Evolutionary conservation across 306 rosid species (phyloP).

Genomic region (Cucurbita ficifolia): DNA sequence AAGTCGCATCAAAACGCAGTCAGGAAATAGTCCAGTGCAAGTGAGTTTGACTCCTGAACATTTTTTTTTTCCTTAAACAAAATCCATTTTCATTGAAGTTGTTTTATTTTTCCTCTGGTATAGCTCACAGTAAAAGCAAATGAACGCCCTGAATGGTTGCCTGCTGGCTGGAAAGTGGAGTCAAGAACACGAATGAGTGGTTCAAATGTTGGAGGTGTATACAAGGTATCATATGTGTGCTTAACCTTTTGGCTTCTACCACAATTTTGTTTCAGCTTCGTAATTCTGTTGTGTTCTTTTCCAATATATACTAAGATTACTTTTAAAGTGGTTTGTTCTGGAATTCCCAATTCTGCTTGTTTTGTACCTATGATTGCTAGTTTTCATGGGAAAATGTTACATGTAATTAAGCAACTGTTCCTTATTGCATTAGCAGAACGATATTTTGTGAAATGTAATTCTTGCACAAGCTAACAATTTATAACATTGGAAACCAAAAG

Average conservation of each 20-base stretch:
- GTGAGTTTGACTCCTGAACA: slow-evolving; percentile 26
- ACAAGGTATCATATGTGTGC: slow-evolving; percentile 40
- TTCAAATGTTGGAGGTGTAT: slow-evolving; percentile 31
- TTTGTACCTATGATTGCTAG: background rate
- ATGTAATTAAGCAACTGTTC: background rate
- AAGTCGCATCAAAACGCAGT: slow-evolving; percentile 1
- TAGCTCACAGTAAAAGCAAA: slow-evolving; percentile 30
- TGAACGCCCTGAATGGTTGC: slow-evolving; percentile 74
- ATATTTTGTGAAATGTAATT: background rate
- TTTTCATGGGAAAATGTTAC: background rate
- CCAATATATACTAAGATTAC: background rate
- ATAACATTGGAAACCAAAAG: background rate
- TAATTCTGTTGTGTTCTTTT: background rate
- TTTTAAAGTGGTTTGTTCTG: background rate
- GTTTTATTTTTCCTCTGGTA: slow-evolving; percentile 3
- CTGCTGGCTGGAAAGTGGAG: slow-evolving; percentile 64
- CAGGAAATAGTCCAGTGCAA: slow-evolving; percentile 18
- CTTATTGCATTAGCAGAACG: background rate
- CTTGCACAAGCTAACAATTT: too few relatives aligned
- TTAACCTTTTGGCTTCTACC: background rate
- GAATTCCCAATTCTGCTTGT: background rate
- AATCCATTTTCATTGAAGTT: slow-evolving; percentile 6
- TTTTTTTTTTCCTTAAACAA: background rate
- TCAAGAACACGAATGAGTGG: slow-evolving; percentile 66
- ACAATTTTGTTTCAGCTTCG: background rate